A percentile compares a stretch with the other conserved stretches of the same genome.
Conservation (phyloP, 768 basidiomycete species). For the Trametes gibbosa region DNA sequence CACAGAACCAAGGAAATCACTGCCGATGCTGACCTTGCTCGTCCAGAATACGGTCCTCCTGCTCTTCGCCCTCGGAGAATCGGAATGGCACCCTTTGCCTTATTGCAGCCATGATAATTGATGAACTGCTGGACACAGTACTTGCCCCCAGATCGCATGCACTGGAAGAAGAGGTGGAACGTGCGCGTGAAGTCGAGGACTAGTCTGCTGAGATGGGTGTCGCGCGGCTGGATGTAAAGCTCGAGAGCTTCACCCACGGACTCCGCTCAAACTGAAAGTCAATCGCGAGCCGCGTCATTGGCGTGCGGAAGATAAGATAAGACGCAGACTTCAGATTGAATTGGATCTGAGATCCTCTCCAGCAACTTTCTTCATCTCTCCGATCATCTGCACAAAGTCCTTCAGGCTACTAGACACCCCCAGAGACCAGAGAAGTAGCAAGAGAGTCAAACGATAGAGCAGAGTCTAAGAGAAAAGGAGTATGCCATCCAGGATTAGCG, state of each 20-base stretch:
- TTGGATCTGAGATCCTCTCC: not conserved
- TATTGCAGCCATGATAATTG: slow-evolving; percentile 6
- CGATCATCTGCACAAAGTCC: too few relatives aligned
- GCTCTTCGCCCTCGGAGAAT: slow-evolving; percentile 18
- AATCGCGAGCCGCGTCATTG: not conserved
- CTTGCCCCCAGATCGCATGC: too few relatives aligned
- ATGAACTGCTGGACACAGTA: too few relatives aligned
- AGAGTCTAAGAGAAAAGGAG: not conserved
- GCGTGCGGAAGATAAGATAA: not conserved
- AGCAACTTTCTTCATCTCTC: not conserved
- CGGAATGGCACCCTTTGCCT: slow-evolving; percentile 25
- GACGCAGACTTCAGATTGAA: not conserved
- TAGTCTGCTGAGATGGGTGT: too few relatives aligned
- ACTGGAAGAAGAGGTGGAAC: too few relatives aligned
- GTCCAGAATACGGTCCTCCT: slow-evolving; percentile 23
- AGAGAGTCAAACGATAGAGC: too few relatives aligned
- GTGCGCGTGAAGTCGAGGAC: too few relatives aligned
- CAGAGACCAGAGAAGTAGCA: too few relatives aligned
- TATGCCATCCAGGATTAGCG: not conserved
- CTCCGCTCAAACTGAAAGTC: too few relatives aligned
- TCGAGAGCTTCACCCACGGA: too few relatives aligned
- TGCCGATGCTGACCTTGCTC: slow-evolving; percentile 25
- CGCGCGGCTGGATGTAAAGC: too few relatives aligned
- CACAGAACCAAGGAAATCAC: not conserved
- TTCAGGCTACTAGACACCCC: too few relatives aligned